Evolutionary conservation across 2,329 filamentous ascomycete genomes (phyloP).

Genomic region (Sphaceloma murrayae): DNA sequence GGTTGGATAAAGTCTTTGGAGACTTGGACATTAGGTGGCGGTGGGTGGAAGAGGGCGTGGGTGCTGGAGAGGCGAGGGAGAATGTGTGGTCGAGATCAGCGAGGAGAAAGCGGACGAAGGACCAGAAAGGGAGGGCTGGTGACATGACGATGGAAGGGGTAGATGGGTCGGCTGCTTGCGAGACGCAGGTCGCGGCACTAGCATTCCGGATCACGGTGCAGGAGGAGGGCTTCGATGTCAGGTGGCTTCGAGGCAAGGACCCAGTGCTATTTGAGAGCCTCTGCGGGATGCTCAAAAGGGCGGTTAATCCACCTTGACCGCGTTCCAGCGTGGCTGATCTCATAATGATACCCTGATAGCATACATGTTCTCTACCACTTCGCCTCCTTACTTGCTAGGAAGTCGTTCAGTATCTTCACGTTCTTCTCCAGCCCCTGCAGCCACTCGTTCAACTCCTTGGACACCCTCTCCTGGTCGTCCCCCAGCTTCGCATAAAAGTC

Average conservation of each 20-base stretch:
- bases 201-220: constrained; percentile 34
- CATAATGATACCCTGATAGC: constrained; percentile 2
- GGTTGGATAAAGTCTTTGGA: constrained; percentile 41
- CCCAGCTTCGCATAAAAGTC: constrained; percentile 89
- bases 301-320: constrained; percentile 16
- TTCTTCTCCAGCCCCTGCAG: constrained; percentile 67
- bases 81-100: constrained; percentile 75
- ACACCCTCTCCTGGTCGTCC: constrained; percentile 52
- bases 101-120: constrained; percentile 46
- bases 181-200: constrained; percentile 31
- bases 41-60: constrained; percentile 48
- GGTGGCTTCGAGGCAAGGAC: constrained; percentile 71
- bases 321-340: too few relatives aligned
- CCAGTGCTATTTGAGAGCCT: constrained; percentile 76
- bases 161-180: constrained; percentile 22
- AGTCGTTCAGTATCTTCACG: constrained; percentile 63
- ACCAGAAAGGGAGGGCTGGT: background rate
- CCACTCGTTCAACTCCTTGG: constrained; percentile 58
- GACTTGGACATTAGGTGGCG: constrained; percentile 54
- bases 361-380: constrained; percentile 28
- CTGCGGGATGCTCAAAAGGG: constrained; percentile 62
- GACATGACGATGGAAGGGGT: constrained; percentile 25
- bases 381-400: constrained; percentile 46
- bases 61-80: constrained; percentile 53
- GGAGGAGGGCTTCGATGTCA: constrained; percentile 36